phyloP scores from a whole-genome alignment of 2,329 filamentous ascomycete species.

The Ophiostoma quercus region DNA sequence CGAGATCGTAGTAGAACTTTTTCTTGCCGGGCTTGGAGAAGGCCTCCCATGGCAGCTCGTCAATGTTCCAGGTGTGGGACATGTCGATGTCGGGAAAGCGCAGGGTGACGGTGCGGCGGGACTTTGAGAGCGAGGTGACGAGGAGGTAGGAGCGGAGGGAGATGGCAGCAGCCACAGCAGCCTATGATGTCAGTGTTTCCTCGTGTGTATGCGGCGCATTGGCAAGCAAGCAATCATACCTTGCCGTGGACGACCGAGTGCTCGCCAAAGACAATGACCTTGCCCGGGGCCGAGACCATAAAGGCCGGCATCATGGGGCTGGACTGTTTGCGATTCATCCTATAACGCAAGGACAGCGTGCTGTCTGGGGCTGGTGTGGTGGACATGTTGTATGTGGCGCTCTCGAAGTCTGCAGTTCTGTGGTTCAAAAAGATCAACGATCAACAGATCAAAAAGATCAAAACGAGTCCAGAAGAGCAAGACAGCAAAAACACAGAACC shows the following conservation, averaged over 20 bases:
- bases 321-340: conserved; percentile 52
- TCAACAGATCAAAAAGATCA: not conserved
- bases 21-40: conserved; percentile 82
- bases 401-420: not conserved
- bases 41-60: conserved; percentile 76
- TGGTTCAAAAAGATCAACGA: not conserved
- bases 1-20: conserved; percentile 88
- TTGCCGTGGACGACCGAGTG: conserved; percentile 98
- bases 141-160: conserved; percentile 94
- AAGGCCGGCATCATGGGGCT: conserved; percentile 77
- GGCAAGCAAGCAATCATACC: conserved; percentile 35
- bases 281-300: conserved; percentile 96
- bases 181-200: conserved; percentile 42
- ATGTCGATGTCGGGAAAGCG: conserved; percentile 89
- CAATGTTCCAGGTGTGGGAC: conserved; percentile 89
- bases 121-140: conserved; percentile 90
- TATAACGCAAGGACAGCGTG: conserved; percentile 33
- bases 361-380: conserved; percentile 27
- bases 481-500: not conserved
- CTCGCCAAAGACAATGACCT: conserved; percentile 97
- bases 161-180: conserved; percentile 90
- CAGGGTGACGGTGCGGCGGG: conserved; percentile 77
- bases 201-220: not conserved
- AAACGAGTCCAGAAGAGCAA: conserved; percentile 23
- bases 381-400: conserved; percentile 29